Evolutionary conservation across 805 yeast genomes (phyloP), one percentile per base, ranked within the genome.

Genomic region (Komagataella pseudopastoris): DNA sequence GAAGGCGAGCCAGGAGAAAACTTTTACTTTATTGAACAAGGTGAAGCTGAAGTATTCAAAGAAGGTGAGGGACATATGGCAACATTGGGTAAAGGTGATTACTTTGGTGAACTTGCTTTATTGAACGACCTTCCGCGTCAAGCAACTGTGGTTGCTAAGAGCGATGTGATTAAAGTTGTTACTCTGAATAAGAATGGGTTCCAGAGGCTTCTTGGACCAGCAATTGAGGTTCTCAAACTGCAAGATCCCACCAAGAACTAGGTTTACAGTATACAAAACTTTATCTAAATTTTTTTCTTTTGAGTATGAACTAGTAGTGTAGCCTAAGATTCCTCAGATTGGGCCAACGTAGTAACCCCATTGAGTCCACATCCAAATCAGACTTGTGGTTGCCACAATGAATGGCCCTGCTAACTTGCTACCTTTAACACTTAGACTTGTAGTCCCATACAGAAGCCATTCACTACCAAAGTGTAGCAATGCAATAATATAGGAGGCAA

Each of bases 51-150:
- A 55, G 93, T 93, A 46, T 63, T 76, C 46, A 85, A 80, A 61
- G 67, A 72, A 47, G 79, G 73, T 44, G 75, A 75, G 47, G 90
- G 90, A 22, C 73, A 75, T 47, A 74, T 89, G 39, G 76, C 74
- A 20, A 71, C 71, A 14, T 72, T 88, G 54, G 68, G 75, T 48
- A 81, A 85, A 60, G 97, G 97, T 56, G 96, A 85, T 64, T 93
- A 93, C 70, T 93, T 93, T 66, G 99, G 99, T 57, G 99, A 93
- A 70, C 81, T 93, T 56, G 98, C 99, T 3, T 72, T 93, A 59
- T 74, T 93, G 59, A 85, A 90, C 60, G 96, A 93, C 63, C 71
- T 81, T 53, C 98, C 98, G 55, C 81, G 99, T 68, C 93, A 87
- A 63, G 99, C 99, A 36, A 85, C 96, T 4, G 93, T 93, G 44